Conservation (phyloP, 768 basidiomycete genomes). For the Xanthoconium stramineum region DNA sequence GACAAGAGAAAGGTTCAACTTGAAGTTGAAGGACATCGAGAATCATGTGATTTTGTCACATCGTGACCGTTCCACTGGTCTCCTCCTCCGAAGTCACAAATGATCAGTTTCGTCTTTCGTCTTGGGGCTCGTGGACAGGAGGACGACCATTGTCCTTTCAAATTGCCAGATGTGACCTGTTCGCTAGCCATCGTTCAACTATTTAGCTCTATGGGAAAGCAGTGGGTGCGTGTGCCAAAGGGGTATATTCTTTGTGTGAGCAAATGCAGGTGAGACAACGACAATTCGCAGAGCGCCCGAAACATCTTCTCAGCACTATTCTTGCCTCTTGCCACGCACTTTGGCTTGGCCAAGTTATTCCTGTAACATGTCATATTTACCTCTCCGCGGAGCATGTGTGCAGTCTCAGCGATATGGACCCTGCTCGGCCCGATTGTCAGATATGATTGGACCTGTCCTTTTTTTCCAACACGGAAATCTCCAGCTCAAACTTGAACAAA, state of each 20-base stretch:
- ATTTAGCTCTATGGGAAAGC: background rate
- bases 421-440: too few relatives aligned
- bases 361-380: background rate
- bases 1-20: background rate
- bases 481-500: background rate
- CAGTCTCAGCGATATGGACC: background rate
- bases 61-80: too few relatives aligned
- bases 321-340: slow-evolving; percentile 2
- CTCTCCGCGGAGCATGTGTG: slow-evolving; percentile 1
- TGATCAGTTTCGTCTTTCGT: background rate
- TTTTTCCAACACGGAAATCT: background rate
- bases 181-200: background rate
- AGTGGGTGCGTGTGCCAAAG: background rate
- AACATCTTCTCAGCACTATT: slow-evolving; percentile 6
- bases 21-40: too few relatives aligned
- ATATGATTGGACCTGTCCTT: background rate
- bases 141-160: background rate
- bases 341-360: background rate
- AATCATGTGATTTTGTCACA: slow-evolving; percentile 3
- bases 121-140: background rate
- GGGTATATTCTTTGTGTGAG: background rate
- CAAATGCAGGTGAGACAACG: background rate
- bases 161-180: background rate
- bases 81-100: too few relatives aligned
- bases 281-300: background rate